These are phyloP conservation scores for Eimeria tenella DNA, from an alignment of 169 alveolate species.

Conservation along the genomic window DNA sequence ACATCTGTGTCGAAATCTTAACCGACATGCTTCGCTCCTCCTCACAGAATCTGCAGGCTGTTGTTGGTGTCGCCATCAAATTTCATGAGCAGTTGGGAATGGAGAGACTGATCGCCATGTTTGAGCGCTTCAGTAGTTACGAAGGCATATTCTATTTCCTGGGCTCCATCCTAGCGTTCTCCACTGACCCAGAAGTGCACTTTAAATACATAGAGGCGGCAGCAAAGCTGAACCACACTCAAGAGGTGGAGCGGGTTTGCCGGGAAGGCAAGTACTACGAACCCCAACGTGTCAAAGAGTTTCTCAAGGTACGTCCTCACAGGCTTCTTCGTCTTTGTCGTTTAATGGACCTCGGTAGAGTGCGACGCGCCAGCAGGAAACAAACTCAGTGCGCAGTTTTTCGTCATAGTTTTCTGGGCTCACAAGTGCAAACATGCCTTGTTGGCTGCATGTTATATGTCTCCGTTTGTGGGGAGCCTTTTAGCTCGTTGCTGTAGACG, in stretches of 20 bases:
- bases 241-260: slow-evolving; percentile 98
- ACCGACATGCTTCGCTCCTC: slow-evolving; percentile 92
- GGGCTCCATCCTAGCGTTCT: slow-evolving; percentile 90
- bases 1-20: slow-evolving; percentile 80
- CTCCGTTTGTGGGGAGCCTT: no score
- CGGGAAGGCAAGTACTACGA: slow-evolving; percentile 96
- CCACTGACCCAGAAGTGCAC: slow-evolving; percentile 91
- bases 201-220: slow-evolving; percentile 98
- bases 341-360: neutral
- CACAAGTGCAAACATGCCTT: neutral
- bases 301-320: slow-evolving; percentile 67
- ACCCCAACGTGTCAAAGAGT: slow-evolving; percentile 95
- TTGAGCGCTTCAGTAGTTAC: slow-evolving; percentile 77
- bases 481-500: no score
- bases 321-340: neutral
- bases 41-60: slow-evolving; percentile 88
- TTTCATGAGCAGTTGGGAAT: slow-evolving; percentile 94
- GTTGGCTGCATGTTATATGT: neutral
- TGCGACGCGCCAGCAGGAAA: no score
- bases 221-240: slow-evolving; percentile 96
- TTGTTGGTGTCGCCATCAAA: slow-evolving; percentile 88
- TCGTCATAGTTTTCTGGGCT: neutral
- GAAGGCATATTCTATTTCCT: slow-evolving; percentile 92
- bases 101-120: slow-evolving; percentile 92
- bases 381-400: neutral